A percentile compares a stretch with the other conserved stretches of the same genome.
phyloP scores from a whole-genome alignment of 139 green algal genomes.

The Tetradesmus lagerheimii region DNA sequence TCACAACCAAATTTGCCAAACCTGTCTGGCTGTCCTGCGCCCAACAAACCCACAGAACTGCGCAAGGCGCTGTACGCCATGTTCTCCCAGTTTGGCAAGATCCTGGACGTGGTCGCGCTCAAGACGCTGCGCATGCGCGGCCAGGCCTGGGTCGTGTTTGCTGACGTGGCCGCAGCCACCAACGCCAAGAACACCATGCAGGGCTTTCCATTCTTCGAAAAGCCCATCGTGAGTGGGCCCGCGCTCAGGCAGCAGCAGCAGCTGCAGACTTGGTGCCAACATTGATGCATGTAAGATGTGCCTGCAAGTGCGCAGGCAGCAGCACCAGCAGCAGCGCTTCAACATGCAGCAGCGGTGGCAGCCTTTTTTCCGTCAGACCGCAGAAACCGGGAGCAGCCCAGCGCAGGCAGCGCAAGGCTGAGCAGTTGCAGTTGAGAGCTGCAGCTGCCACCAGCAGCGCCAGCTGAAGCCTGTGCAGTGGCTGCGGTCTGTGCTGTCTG shows the following conservation, averaged over 20 bases:
- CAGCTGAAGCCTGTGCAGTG: too few relatives aligned
- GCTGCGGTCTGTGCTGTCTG: too few relatives aligned
- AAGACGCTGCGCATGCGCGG: conserved; percentile 92
- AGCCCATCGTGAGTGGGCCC: conserved; percentile 90
- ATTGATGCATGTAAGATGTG: not conserved
- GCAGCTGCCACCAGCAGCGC: too few relatives aligned
- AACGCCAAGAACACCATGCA: conserved; percentile 94
- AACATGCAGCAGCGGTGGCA: too few relatives aligned
- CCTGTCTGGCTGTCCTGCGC: too few relatives aligned
- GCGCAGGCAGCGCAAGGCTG: too few relatives aligned
- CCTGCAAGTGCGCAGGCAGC: not conserved
- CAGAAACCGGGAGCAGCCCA: too few relatives aligned
- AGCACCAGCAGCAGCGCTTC: not conserved
- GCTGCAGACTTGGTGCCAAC: not conserved
- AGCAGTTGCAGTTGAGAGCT: too few relatives aligned
- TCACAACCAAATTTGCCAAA: too few relatives aligned
- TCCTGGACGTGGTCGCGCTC: conserved; percentile 92
- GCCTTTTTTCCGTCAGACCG: too few relatives aligned
- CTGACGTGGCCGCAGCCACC: conserved; percentile 81
- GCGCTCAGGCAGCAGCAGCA: not conserved
- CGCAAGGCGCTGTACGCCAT: conserved; percentile 94
- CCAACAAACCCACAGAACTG: too few relatives aligned
- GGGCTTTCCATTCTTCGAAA: conserved; percentile 98
- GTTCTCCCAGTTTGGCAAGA: conserved; percentile 97
- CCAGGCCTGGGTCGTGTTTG: conserved; percentile 98